Base-by-base conservation (phyloP, 2,329 filamentous ascomycete genomes). In the Botrytis pseudocinerea region DNA sequence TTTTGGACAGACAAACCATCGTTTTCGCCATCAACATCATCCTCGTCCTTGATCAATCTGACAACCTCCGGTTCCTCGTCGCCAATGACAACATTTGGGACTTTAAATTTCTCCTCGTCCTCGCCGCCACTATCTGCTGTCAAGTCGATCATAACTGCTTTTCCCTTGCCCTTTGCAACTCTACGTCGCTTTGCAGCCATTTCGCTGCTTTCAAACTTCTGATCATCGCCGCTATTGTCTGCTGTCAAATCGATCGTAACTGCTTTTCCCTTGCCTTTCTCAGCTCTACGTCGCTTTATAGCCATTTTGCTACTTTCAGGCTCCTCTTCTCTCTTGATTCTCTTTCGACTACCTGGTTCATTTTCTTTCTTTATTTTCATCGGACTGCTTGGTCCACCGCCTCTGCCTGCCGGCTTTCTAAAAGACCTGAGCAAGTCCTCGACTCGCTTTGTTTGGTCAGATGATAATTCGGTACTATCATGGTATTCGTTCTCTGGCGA, bases 241-340 rank as follows among this genome's bases (percentile, higher is more conserved):
- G 18, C 20, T 7, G 42, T 65, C 42, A 65, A 46, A 25, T 65
- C 62, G 20, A 63, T 44, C 14, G 10, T 35, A 16, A 48, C 44
- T 20, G 18, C 42, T 18, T 59, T 59, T 5, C 54, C 54, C 16
- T 59, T 59, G 2, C 54, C 14, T 9, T 59, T 32, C 9, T 25
- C 57, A 60, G 18, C 57, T 60, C 57, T 60, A 12, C 57, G 57
- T 38, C 57, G 57, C 57, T 60, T 60, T 32, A 5, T 18, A 4
- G 32, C 28, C 32, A 18, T 38, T 25, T 25, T 7, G 18, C 57
- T 60, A 9, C 42, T 32, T 48, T 32, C 62, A 32, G 42, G 8
- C 42, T 46, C 28, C 20, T 65, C 57, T 35, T 64, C 62, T 25
- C 42, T 65, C 42, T 65, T 65, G 20, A 65, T 48, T 65, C 28